Conservation (phyloP, 495 filamentous ascomycete genomes). For the Penicillium longicatenatum region DNA sequence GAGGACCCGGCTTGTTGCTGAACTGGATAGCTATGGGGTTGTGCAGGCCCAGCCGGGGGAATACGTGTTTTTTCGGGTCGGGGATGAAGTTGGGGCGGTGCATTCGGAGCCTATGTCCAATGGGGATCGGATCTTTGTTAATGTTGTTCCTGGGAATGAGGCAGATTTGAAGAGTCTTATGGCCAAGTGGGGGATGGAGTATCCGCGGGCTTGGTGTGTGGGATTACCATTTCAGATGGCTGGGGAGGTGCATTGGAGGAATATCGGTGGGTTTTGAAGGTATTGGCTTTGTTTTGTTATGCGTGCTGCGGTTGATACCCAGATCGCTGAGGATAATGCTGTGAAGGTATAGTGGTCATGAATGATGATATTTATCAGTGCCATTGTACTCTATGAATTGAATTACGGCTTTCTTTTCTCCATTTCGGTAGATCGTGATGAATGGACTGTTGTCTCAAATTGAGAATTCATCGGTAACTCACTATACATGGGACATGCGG, state of each 20-base stretch:
- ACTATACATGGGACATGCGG: no score
- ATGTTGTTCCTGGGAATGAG: constrained; percentile 27
- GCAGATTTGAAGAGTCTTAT: constrained; percentile 23
- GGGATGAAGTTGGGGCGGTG: constrained; percentile 25
- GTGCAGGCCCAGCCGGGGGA: constrained; percentile 20
- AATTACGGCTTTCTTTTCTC: background rate
- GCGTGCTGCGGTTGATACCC: no score
- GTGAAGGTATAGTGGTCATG: background rate
- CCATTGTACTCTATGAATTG: background rate
- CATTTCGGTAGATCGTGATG: background rate
- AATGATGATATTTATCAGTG: background rate
- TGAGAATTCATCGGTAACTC: background rate
- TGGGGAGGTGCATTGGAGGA: constrained; percentile 6
- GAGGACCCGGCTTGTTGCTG: constrained; percentile 10
- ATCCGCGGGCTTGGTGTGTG: constrained; percentile 31
- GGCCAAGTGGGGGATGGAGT: constrained; percentile 33
- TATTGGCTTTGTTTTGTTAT: no score
- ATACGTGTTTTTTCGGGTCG: constrained; percentile 29
- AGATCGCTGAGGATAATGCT: no score
- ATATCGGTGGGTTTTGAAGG: constrained; percentile 19
- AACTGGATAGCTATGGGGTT: constrained; percentile 6
- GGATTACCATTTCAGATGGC: constrained; percentile 18
- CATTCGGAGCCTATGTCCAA: constrained; percentile 26
- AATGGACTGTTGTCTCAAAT: background rate
- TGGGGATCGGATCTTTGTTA: constrained; percentile 30